These are phyloP conservation scores for Drosera spatulata DNA, from an alignment of 179 eudicot genomes.

Conservation along the genomic window DNA sequence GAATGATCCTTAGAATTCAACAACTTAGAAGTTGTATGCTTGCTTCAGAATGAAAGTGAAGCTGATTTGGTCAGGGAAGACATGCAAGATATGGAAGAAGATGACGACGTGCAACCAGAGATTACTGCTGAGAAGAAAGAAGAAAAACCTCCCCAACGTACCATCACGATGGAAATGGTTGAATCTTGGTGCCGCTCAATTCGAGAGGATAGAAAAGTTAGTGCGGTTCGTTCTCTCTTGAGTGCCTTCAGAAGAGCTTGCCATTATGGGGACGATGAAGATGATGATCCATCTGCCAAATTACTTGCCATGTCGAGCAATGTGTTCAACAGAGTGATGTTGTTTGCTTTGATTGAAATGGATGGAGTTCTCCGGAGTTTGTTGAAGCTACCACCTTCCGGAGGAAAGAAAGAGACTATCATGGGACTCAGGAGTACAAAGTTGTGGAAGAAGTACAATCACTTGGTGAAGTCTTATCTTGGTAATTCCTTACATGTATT, in stretches of 20 bases:
- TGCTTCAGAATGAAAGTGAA: slow-evolving; percentile 34
- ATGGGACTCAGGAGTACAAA: slow-evolving; percentile 42
- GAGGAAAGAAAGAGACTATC: slow-evolving; percentile 73
- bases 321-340: slow-evolving; percentile 83
- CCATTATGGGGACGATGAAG: slow-evolving; percentile 87
- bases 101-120: slow-evolving; percentile 17
- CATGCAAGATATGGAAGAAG: slow-evolving; percentile 20
- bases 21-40: neutral
- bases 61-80: slow-evolving; percentile 31
- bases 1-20: slow-evolving; percentile 4
- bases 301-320: slow-evolving; percentile 67
- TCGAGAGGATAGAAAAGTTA: slow-evolving; percentile 38
- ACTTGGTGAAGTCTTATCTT: slow-evolving; percentile 86
- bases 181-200: slow-evolving; percentile 73
- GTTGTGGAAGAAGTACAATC: slow-evolving; percentile 70
- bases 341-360: slow-evolving; percentile 75
- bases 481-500: slow-evolving; percentile 85
- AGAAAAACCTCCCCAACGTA: slow-evolving; percentile 28
- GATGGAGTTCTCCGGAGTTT: slow-evolving; percentile 64
- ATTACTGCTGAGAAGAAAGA: slow-evolving; percentile 21
- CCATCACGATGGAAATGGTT: slow-evolving; percentile 82
- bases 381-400: slow-evolving; percentile 65
- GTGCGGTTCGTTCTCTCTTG: slow-evolving; percentile 66
- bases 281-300: slow-evolving; percentile 39
- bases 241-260: slow-evolving; percentile 84